phyloP scores from a whole-genome alignment of 2,329 filamentous ascomycete genomes.

The Scopulariopsis brevicaulis region DNA sequence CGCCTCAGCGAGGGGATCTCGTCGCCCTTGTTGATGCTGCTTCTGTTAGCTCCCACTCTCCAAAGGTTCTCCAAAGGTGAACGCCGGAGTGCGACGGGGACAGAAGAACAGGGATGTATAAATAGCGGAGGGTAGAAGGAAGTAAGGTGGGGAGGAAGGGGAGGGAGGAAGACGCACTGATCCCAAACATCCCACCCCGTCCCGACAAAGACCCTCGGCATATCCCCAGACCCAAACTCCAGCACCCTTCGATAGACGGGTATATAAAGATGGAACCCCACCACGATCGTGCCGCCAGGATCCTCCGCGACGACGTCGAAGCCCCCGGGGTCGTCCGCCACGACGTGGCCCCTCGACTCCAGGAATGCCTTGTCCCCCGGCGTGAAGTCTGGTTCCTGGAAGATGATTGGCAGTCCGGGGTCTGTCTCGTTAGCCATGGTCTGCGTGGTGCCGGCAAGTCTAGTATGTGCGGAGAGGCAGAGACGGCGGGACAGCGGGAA shows the following conservation, averaged over 20 bases:
- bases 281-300: slow-evolving; percentile 34
- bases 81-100: neutral
- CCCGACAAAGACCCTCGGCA: slow-evolving; percentile 47
- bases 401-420: slow-evolving; percentile 13
- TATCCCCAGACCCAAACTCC: slow-evolving; percentile 15
- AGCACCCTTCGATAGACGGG: slow-evolving; percentile 41
- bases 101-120: neutral
- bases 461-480: neutral
- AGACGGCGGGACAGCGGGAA: neutral
- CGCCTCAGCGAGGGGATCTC: slow-evolving; percentile 20
- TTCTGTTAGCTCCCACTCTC: neutral
- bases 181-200: slow-evolving; percentile 41
- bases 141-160: neutral
- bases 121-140: neutral
- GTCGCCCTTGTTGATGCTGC: slow-evolving; percentile 5
- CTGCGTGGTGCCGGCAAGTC: neutral
- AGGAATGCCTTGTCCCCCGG: slow-evolving; percentile 37
- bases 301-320: slow-evolving; percentile 34
- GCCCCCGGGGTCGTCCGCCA: slow-evolving; percentile 38
- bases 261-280: slow-evolving; percentile 49
- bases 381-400: slow-evolving; percentile 45
- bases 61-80: too few relatives aligned
- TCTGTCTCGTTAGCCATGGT: neutral
- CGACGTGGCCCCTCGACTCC: slow-evolving; percentile 42
- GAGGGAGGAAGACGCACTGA: slow-evolving; percentile 21